phyloP scores from a whole-genome alignment of 2,329 filamentous ascomycete species.

The Hymenoscyphus salicellus region DNA sequence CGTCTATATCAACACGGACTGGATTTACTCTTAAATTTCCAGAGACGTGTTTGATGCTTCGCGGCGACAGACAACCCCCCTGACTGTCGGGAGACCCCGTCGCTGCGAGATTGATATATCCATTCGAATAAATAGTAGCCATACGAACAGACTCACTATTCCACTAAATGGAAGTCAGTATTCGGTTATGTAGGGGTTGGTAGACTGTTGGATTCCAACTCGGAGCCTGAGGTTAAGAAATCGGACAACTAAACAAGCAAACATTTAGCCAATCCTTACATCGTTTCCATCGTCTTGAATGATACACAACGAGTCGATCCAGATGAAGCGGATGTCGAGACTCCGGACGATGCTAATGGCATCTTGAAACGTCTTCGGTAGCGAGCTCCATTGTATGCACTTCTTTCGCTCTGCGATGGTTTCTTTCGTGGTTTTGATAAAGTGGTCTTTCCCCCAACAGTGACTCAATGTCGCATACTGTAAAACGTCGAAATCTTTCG shows the following conservation, averaged over 20 bases:
- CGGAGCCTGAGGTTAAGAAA: not conserved
- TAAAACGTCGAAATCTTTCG: not conserved
- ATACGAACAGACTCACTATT: conserved; percentile 1
- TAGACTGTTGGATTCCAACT: not conserved
- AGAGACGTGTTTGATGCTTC: not conserved
- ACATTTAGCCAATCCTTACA: not conserved
- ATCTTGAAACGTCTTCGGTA: conserved; percentile 1
- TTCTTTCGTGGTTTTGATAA: not conserved
- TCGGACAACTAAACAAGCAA: not conserved
- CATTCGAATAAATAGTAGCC: not conserved
- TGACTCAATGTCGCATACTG: not conserved
- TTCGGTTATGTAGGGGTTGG: not conserved
- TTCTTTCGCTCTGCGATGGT: not conserved
- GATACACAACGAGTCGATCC: conserved; percentile 1
- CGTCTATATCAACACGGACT: not conserved
- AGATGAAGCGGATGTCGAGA: not conserved
- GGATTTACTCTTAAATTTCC: not conserved
- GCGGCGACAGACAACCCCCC: not conserved
- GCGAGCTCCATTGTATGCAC: not conserved
- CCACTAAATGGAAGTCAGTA: not conserved
- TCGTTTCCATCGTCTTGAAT: not conserved
- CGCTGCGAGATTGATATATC: not conserved
- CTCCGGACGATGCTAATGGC: not conserved
- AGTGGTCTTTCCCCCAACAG: not conserved
- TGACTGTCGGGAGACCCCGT: conserved; percentile 4